phyloP scores from a whole-genome alignment of 495 filamentous ascomycete species.

The Hypoxylon perforatum region DNA sequence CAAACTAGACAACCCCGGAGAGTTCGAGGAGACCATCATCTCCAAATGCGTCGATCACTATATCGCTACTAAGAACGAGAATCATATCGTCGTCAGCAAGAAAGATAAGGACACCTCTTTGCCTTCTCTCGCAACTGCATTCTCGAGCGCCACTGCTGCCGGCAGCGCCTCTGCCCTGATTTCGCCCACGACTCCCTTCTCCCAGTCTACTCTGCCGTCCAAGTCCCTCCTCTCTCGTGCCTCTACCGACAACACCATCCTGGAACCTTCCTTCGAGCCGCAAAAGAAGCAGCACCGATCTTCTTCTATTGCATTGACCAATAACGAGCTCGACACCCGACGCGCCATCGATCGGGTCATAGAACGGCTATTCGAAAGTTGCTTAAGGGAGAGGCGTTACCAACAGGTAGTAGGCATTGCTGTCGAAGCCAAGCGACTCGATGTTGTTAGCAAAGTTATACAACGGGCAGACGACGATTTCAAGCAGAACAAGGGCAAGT shows the following conservation, averaged over 20 bases:
- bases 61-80: conserved; percentile 82
- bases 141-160: conserved; percentile 70
- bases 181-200: conserved; percentile 92
- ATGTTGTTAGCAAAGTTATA: conserved; percentile 88
- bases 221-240: conserved; percentile 86
- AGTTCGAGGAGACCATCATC: conserved; percentile 99
- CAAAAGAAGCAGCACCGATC: conserved; percentile 65
- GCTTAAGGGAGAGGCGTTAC: conserved; percentile 87
- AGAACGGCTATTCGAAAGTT: conserved; percentile 89
- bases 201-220: conserved; percentile 87
- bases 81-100: conserved; percentile 64
- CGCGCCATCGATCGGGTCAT: conserved; percentile 82
- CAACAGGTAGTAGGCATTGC: conserved; percentile 98
- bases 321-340: conserved; percentile 63
- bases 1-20: conserved; percentile 87
- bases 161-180: conserved; percentile 75
- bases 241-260: conserved; percentile 69
- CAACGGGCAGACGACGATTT: conserved; percentile 82
- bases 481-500: conserved; percentile 70
- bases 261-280: conserved; percentile 66
- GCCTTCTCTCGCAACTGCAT: conserved; percentile 78
- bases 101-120: conserved; percentile 62
- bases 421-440: conserved; percentile 92
- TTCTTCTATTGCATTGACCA: conserved; percentile 56
- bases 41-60: conserved; percentile 98